Percentiles rank a stretch among this genome's conserved stretches.
phyloP scores from a whole-genome alignment of 2,329 filamentous ascomycete genomes.

The Fusarium dimerum region DNA sequence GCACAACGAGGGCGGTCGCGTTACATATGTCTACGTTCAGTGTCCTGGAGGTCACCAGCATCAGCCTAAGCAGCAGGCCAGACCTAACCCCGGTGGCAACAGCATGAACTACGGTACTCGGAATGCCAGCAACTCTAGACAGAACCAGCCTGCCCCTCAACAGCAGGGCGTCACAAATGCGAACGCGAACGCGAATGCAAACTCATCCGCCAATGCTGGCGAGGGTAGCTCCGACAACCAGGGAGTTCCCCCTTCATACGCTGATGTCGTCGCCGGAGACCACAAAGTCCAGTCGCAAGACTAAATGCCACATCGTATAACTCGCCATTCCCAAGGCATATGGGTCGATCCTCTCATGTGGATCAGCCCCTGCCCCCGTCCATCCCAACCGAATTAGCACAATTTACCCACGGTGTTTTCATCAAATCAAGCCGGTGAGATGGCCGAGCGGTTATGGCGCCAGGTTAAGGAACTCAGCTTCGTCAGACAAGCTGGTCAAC shows the following conservation, averaged over 20 bases:
- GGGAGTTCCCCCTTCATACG: conserved; percentile 77
- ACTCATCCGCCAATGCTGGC: conserved; percentile 28
- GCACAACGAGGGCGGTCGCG: conserved; percentile 56
- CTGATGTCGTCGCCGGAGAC: conserved; percentile 86
- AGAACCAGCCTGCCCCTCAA: conserved; percentile 28
- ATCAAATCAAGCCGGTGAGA: conserved; percentile 25
- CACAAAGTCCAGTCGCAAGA: conserved; percentile 75
- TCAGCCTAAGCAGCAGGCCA: conserved; percentile 21
- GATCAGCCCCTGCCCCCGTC: background rate
- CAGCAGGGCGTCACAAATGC: conserved; percentile 34
- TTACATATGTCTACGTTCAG: conserved; percentile 79
- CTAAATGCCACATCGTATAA: conserved; percentile 16
- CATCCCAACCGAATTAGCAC: conserved; percentile 5
- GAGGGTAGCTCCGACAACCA: conserved; percentile 43
- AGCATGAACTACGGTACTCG: conserved; percentile 50
- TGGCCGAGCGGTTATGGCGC: conserved; percentile 31
- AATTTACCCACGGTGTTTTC: conserved; percentile 4
- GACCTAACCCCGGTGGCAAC: conserved; percentile 31
- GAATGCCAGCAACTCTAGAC: conserved; percentile 25
- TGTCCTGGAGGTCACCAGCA: conserved; percentile 42
- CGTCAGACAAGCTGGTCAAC: no score
- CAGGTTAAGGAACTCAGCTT: conserved; percentile 30
- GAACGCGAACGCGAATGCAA: background rate
- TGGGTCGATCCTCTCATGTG: background rate
- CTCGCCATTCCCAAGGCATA: background rate